A percentile compares a stretch with the other conserved stretches of the same genome.
phyloP scores from a whole-genome alignment of 176 grass and related monocot genomes.

The Chrysopogon serrulatus region DNA sequence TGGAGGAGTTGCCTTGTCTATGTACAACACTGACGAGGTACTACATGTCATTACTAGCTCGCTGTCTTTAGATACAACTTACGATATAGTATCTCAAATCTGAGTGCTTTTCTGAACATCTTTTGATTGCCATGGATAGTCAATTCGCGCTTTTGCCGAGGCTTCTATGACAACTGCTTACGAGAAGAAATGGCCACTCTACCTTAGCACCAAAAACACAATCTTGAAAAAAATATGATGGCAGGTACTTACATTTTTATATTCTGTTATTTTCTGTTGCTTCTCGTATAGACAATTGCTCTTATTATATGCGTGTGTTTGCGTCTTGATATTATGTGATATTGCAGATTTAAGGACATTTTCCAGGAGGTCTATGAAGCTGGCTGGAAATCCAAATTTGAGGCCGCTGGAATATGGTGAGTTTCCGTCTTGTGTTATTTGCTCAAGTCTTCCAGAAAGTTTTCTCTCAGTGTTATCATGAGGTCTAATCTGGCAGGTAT shows the following conservation, averaged over 20 bases:
- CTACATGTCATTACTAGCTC: neutral
- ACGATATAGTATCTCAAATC: neutral
- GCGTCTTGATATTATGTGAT: constrained; percentile 12
- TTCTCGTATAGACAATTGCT: neutral
- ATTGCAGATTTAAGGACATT: constrained; percentile 88
- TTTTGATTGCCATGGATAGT: constrained; percentile 44
- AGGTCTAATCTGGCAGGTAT: constrained; percentile 53
- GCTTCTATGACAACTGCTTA: constrained; percentile 93
- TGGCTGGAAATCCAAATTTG: constrained; percentile 86
- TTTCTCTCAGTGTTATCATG: constrained; percentile 13
- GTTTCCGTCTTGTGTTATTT: constrained; percentile 4
- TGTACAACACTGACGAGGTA: constrained; percentile 99
- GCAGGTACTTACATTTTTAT: constrained; percentile 44
- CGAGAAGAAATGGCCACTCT: constrained; percentile 94
- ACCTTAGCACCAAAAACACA: constrained; percentile 98
- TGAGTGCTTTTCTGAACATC: neutral
- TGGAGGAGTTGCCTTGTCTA: constrained; percentile 90
- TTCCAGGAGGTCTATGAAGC: constrained; percentile 99
- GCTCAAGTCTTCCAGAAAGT: neutral
- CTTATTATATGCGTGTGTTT: neutral
- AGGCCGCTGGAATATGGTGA: constrained; percentile 90
- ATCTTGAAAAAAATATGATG: constrained; percentile 99
- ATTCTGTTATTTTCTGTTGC: neutral
- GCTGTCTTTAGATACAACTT: neutral
- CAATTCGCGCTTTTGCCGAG: constrained; percentile 78